These are phyloP conservation scores for Suillus tomentosus DNA, from an alignment of 768 basidiomycete species.

Conservation along the genomic window DNA sequence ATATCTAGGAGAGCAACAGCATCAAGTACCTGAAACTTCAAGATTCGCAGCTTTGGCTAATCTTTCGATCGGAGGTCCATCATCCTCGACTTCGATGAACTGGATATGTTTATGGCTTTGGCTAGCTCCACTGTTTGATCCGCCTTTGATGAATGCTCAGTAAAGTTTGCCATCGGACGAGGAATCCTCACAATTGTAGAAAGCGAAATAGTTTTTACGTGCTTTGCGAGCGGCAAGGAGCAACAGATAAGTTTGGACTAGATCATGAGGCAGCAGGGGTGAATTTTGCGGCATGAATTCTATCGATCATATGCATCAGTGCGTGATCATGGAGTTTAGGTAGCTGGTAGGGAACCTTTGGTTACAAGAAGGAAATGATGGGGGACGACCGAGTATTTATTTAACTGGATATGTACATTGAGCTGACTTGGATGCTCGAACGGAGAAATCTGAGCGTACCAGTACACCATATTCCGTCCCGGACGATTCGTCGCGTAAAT, in stretches of 20 bases:
- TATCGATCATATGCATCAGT: constrained; percentile 28
- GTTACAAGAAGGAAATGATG: constrained; percentile 87
- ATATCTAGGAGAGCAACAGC: constrained; percentile 11
- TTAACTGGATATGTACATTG: constrained; percentile 52
- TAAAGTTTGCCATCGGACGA: constrained; percentile 4
- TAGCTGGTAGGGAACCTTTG: constrained; percentile 54
- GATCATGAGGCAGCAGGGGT: constrained; percentile 77
- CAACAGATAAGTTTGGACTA: constrained; percentile 75
- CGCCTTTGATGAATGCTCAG: constrained; percentile 47
- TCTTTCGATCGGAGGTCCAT: constrained; percentile 77
- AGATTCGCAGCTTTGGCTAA: constrained; percentile 60
- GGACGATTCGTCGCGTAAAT: constrained; percentile 59
- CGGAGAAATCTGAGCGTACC: constrained; percentile 44
- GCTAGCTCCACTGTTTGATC: constrained; percentile 80
- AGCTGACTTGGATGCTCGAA: constrained; percentile 2
- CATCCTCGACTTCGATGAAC: constrained; percentile 65
- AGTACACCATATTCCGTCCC: constrained; percentile 65
- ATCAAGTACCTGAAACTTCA: constrained; percentile 54
- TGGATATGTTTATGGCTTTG: constrained; percentile 93
- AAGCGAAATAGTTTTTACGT: constrained; percentile 68
- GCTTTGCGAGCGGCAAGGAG: constrained; percentile 66
- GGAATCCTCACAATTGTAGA: constrained; percentile 80
- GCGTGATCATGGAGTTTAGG: constrained; percentile 3
- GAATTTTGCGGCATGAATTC: constrained; percentile 79
- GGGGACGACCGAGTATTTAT: constrained; percentile 84